Conservation (phyloP, 768 basidiomycete species). For the Favolaschia claudopus region DNA sequence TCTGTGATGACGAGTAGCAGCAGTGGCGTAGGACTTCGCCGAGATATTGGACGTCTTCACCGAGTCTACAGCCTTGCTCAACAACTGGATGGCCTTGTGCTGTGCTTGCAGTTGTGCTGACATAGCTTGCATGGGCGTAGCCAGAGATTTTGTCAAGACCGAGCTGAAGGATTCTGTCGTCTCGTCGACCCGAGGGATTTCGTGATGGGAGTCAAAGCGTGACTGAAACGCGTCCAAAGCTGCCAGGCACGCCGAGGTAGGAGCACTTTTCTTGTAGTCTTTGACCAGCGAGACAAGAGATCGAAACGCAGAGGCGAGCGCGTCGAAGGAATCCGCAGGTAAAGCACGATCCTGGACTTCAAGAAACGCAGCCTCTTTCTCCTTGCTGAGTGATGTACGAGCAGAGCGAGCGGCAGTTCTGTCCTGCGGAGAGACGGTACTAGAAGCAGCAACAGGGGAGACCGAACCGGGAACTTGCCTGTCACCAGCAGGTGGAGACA, state of each 20-base stretch:
- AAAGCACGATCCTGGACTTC: neutral
- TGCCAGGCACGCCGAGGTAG: neutral
- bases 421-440: neutral
- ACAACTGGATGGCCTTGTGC: neutral
- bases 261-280: neutral
- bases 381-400: neutral
- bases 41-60: too few relatives aligned
- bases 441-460: neutral
- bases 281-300: neutral
- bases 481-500: neutral
- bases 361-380: neutral
- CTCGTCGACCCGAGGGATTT: neutral
- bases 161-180: neutral
- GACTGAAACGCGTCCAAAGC: neutral
- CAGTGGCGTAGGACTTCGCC: neutral
- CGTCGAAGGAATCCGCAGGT: neutral
- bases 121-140: neutral
- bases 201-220: neutral
- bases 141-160: neutral
- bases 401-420: neutral
- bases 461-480: neutral
- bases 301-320: neutral
- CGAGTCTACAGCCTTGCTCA: too few relatives aligned
- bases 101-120: neutral
- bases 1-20: too few relatives aligned